These are phyloP conservation scores for Limnomonas spitsbergensis DNA, from an alignment of 139 green algal species.

Conservation along the genomic window DNA sequence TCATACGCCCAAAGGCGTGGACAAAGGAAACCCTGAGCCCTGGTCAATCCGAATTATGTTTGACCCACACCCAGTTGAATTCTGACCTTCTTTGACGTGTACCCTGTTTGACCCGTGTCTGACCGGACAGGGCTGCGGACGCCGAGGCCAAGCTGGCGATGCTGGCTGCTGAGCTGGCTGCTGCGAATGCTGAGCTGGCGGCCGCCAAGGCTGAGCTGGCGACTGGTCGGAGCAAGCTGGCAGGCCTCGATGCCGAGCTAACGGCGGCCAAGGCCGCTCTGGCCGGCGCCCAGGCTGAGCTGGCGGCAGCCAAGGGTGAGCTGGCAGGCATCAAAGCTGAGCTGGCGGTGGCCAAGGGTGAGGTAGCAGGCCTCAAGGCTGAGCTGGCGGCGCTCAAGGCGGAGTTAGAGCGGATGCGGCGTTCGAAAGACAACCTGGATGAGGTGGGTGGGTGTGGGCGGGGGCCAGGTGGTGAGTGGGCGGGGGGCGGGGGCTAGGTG, in stretches of 20 bases:
- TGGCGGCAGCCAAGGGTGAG: constrained; percentile 9
- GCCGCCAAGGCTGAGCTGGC: constrained; percentile 3
- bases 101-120: no score
- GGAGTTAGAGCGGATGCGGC: not conserved
- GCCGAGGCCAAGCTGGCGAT: not conserved
- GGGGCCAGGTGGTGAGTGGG: no score
- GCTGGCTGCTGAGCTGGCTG: not conserved
- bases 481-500: not conserved
- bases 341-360: constrained; percentile 6
- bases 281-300: no score
- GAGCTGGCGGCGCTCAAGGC: constrained; percentile 1
- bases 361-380: constrained; percentile 16
- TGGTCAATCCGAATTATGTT: no score
- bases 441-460: not conserved
- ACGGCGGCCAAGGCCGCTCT: constrained; percentile 3
- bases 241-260: constrained; percentile 2
- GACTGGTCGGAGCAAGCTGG: no score
- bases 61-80: no score
- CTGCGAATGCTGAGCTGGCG: constrained; percentile 19
- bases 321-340: constrained; percentile 16
- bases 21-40: no score
- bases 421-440: not conserved
- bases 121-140: not conserved
- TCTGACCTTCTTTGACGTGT: no score
- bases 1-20: no score